A percentile compares a stretch with the other conserved stretches of the same genome.
These are phyloP conservation scores for Chytriomyces confervae DNA, from an alignment of 192 early-diverging fungal genomes.

Conservation along the genomic window DNA sequence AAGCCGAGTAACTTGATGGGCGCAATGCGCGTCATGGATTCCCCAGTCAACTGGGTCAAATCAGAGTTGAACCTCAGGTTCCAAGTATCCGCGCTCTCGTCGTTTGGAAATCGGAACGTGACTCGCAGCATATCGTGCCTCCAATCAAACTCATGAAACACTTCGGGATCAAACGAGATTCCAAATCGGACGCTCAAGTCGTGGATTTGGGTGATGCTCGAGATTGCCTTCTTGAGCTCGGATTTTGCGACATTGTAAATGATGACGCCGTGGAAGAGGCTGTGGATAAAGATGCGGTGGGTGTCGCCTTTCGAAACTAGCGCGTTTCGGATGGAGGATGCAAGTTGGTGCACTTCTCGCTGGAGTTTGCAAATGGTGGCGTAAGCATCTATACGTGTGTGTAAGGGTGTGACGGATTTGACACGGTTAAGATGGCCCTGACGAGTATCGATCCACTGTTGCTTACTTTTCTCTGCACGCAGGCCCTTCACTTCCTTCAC, in stretches of 20 bases:
- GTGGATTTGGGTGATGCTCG: not conserved
- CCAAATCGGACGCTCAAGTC: not conserved
- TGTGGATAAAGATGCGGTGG: not conserved
- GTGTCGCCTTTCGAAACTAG: not conserved
- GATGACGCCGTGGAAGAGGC: conserved; percentile 10
- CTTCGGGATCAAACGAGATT: conserved; percentile 7
- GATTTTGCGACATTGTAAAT: conserved; percentile 4
- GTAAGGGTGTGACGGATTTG: not conserved
- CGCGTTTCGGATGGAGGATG: not conserved
- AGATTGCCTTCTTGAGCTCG: not conserved
- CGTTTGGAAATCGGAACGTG: not conserved
- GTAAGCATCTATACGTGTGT: not conserved
- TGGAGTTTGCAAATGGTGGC: not conserved
- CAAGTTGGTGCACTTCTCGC: not conserved
- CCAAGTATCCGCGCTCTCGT: not conserved
- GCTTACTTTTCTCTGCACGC: conserved; percentile 29
- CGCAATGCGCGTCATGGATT: not conserved
- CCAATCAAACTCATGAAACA: conserved; percentile 15
- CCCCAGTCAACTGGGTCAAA: conserved; percentile 14
- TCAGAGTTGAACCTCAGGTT: not conserved
- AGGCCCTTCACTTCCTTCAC: conserved; percentile 37
- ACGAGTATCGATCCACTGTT: conserved; percentile 3
- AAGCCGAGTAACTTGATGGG: not conserved
- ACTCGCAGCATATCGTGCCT: not conserved
- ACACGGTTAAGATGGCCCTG: conserved; percentile 1